Base-by-base conservation (phyloP, 441 rosid species). In the Brassica hybrid region DNA sequence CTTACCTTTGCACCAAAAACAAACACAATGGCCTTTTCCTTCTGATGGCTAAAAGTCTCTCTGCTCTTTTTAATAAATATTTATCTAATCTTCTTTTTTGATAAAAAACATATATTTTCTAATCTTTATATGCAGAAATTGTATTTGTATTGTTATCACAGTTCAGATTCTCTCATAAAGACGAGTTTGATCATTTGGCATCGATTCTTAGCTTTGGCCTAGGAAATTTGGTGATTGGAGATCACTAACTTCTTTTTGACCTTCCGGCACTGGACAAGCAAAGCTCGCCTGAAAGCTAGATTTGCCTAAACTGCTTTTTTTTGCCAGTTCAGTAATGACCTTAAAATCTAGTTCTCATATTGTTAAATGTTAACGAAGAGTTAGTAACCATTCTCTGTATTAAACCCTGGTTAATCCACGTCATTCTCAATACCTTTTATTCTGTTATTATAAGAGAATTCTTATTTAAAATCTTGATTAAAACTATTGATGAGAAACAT, bases 11-110 rank as follows among this genome's bases (percentile, higher is more conserved):
- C 30, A 25, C 71, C 78, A 14, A 54, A 52, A 48, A 79, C 71
- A 61, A 68, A 73, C 71, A 68, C 71, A 68, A 1, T 54, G 18
- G 27, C 60, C 65, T 78, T 78, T 77, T 65, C 27, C 56, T 59
- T 43, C 58, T 77, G 18, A 77, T 54, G 17, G 56, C 61, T 48
- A 65, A 65, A 77, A 65, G 54, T 71, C 67, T 9, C 54, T 30
- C 69, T 68, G 10, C 34, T 30, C 19, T 34, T 34, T 32, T 34
- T 34, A 30, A 30, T 30, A 30, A 30, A 30, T 30, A 30, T 30
- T 30, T 30, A 30, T 30, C 34, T 30, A 30, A 30, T 30, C 34
- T 30, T 30, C 34, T 30, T 30, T 30, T 30, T 30, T 30, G 34
- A 30, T 30, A 30, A 30, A 30, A 30, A 30, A 30, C 27, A 25